Conservation (phyloP, 305 asterid genomes). For the Caryopteris hybrid region DNA sequence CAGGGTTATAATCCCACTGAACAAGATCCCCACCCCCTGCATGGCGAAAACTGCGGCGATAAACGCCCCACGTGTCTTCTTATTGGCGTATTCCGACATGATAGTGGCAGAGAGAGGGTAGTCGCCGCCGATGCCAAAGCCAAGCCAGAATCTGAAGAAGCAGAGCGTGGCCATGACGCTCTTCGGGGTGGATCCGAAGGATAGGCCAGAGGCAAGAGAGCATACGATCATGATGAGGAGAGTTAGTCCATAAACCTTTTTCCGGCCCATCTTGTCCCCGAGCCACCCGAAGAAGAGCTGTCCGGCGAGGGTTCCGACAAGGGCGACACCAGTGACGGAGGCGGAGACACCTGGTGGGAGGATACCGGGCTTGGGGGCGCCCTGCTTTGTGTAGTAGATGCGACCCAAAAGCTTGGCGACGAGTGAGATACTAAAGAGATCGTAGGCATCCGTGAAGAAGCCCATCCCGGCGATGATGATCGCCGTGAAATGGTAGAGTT, state of each 20-base stretch:
- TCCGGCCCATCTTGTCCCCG: conserved; percentile 53
- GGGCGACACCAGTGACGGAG: conserved; percentile 55
- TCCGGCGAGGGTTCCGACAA: conserved; percentile 42
- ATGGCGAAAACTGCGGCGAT: conserved; percentile 56
- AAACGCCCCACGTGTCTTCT: conserved; percentile 51
- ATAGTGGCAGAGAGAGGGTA: conserved; percentile 61
- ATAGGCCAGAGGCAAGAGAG: conserved; percentile 50
- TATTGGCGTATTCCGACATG: conserved; percentile 58
- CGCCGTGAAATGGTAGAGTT: conserved; percentile 48
- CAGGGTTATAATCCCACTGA: conserved; percentile 42
- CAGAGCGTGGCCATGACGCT: conserved; percentile 50
- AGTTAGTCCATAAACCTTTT: conserved; percentile 47
- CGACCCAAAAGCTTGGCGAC: conserved; percentile 56
- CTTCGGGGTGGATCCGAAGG: conserved; percentile 34
- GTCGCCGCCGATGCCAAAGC: conserved; percentile 60
- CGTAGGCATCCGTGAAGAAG: conserved; percentile 66
- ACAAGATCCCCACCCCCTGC: conserved; percentile 57
- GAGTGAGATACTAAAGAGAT: conserved; percentile 47
- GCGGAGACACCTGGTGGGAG: conserved; percentile 48
- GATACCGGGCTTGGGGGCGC: conserved; percentile 41
- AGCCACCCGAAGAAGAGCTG: conserved; percentile 62
- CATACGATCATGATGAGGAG: conserved; percentile 48
- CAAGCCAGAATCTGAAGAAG: conserved; percentile 59
- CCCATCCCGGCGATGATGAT: conserved; percentile 62
- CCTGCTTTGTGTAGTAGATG: conserved; percentile 32